Conservation (phyloP, 257 asterid species). For the Vinca minor region DNA sequence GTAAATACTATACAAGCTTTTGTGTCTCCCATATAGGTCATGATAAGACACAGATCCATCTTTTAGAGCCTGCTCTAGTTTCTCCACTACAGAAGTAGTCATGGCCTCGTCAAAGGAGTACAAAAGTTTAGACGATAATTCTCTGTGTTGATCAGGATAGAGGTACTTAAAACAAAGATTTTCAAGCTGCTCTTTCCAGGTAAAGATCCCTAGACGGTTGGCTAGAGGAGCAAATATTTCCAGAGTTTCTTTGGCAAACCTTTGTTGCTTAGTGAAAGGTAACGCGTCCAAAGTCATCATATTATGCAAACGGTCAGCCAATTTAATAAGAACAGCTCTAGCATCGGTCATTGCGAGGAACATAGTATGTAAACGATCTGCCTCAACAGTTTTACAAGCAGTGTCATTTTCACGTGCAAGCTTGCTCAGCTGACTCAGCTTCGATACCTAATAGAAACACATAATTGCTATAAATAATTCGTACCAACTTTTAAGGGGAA, state of each 20-base stretch:
- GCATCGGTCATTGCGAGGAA: conserved; percentile 98
- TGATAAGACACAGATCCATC: conserved; percentile 47
- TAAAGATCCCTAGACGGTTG: conserved; percentile 80
- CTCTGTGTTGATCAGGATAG: conserved; percentile 64
- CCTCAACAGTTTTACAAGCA: conserved; percentile 81
- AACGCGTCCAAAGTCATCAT: conserved; percentile 85
- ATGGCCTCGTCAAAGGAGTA: conserved; percentile 58
- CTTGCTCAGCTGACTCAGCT: conserved; percentile 93
- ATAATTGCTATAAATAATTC: neutral
- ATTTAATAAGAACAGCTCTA: conserved; percentile 83
- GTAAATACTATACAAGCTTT: conserved; percentile 86
- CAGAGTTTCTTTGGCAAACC: conserved; percentile 92
- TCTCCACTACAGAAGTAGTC: conserved; percentile 57
- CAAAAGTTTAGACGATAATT: conserved; percentile 57
- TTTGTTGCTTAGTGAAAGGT: conserved; percentile 66
- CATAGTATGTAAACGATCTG: conserved; percentile 92
- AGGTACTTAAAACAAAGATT: conserved; percentile 74
- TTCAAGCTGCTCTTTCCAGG: conserved; percentile 92
- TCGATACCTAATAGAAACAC: conserved; percentile 53
- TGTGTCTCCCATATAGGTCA: conserved; percentile 70
- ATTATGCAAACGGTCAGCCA: conserved; percentile 96
- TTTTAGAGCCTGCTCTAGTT: conserved; percentile 59
- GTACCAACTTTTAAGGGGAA: no score
- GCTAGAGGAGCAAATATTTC: conserved; percentile 94
- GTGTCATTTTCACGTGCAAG: conserved; percentile 93